phyloP scores from a whole-genome alignment of 306 rosid species.

The Rubus parviflorus region DNA sequence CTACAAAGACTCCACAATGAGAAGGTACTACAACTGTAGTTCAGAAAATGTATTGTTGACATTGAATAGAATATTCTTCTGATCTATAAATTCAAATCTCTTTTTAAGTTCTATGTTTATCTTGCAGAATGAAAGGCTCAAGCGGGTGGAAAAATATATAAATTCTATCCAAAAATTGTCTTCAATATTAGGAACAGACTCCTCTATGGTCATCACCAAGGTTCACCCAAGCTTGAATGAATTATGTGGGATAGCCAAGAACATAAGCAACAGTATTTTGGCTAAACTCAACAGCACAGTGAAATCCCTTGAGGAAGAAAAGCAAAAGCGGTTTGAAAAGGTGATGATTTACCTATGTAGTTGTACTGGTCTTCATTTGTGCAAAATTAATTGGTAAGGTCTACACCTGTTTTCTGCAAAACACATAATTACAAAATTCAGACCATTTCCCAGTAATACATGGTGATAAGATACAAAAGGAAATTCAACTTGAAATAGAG shows the following conservation, averaged over 20 bases:
- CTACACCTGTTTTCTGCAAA: conserved; percentile 13
- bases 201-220: conserved; percentile 60
- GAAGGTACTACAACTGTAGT: conserved; percentile 53
- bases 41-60: conserved; percentile 23
- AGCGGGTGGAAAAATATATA: conserved; percentile 62
- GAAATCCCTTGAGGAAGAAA: conserved; percentile 79
- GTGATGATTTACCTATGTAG: conserved; percentile 32
- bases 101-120: conserved; percentile 24
- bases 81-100: conserved; percentile 17
- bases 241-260: conserved; percentile 65
- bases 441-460: not conserved
- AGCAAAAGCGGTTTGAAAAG: conserved; percentile 80
- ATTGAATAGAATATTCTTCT: not conserved
- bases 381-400: conserved; percentile 7
- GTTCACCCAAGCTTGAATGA: conserved; percentile 89
- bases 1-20: conserved; percentile 73
- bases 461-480: not conserved
- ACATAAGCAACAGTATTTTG: conserved; percentile 69
- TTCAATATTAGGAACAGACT: conserved; percentile 80
- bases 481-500: not conserved
- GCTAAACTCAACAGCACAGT: conserved; percentile 68
- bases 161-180: conserved; percentile 65
- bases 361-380: conserved; percentile 8
- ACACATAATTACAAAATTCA: not conserved
- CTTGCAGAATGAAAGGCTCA: conserved; percentile 76